Base-by-base conservation (phyloP, 1,284 basidiomycete species). In the Violaceomyces palustris region DNA sequence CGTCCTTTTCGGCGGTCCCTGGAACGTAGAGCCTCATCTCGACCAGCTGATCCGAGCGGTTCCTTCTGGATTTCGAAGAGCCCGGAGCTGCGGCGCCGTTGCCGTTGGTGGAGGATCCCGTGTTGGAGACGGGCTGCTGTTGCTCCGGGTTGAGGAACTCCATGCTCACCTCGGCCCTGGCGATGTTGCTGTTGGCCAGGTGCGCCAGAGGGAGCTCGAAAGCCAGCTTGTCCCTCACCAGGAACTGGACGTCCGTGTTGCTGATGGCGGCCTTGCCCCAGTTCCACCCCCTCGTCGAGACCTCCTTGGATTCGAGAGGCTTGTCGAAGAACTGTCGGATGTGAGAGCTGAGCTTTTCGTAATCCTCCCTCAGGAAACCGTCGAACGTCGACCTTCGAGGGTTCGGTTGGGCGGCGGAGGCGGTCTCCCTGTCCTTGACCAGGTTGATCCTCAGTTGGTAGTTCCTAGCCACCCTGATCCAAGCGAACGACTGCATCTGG, bases 11-110 rank as follows among this genome's bases (percentile, higher is more conserved):
- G 10, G 67, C 64, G 6, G 82, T 83, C 7, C 93, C 93, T 1
- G 94, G 94, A 4, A 99, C 86, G 67, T 93, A 90, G 78, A 99
- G 88, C 6, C 94, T 83, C 67, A 98, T 91, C 75, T 99, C 94
- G 27, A 90, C 84, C 75, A 98, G 83, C 74, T 98, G 92, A 35
- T 73, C 70, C 4, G 57, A 57, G 30, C 60, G 56, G 43, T 34
- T 52, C 27, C 59, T 61, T 45, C 51, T 62, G 25, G 58, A 53
- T 42, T 58, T 64, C 35, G 27, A 25, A 10, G 19, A 6, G 11
- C 45, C 55, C 21, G 35, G 35, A 26, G 49, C 57, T 4, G 40
- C 41, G 6, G 45, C 33, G 14, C 30, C 47, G 19, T 26, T 31
- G 8, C 39, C 44, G 35, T 39, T 43, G 23, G 64, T 50, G n/a